A percentile compares a stretch with the other conserved stretches of the same genome.
Evolutionary conservation across 2,329 filamentous ascomycete genomes (phyloP).

Genomic region (Colletotrichum lupini): DNA sequence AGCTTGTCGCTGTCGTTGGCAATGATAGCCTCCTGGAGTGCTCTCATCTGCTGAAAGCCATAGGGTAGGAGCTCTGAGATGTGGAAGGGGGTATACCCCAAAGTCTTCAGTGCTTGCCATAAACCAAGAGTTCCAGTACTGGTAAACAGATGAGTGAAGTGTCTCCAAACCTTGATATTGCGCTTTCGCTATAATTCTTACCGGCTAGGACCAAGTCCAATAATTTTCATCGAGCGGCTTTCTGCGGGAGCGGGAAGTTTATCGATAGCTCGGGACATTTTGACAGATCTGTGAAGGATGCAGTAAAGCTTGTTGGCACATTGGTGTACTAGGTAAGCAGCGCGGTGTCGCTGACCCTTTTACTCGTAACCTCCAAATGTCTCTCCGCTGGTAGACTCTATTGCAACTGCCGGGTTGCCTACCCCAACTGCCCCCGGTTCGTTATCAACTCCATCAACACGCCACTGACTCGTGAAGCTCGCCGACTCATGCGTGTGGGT

Average conservation of each 20-base stretch:
- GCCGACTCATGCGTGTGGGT: conserved; percentile 27
- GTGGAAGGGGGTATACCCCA: conserved; percentile 52
- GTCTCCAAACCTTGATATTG: not conserved
- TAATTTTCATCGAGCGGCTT: conserved; percentile 21
- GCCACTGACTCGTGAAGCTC: conserved; percentile 22
- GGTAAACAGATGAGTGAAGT: not conserved
- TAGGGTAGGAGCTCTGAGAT: conserved; percentile 45
- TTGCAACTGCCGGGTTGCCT: not conserved
- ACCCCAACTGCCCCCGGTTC: not conserved
- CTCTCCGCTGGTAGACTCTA: not conserved
- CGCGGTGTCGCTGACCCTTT: conserved; percentile 13
- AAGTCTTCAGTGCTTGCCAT: conserved; percentile 46
- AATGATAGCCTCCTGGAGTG: conserved; percentile 45
- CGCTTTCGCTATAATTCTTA: not conserved
- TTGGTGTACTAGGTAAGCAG: not conserved
- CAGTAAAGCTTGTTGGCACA: not conserved
- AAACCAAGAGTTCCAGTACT: conserved; percentile 51
- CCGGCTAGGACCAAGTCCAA: conserved; percentile 31
- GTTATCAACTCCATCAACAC: conserved; percentile 2
- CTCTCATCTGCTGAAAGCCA: conserved; percentile 40
- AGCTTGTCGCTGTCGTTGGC: conserved; percentile 40
- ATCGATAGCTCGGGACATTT: conserved; percentile 29
- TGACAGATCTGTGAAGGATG: not conserved
- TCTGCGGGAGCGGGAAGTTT: conserved; percentile 21
- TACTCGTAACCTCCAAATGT: not conserved